Conservation (phyloP, 768 basidiomycete genomes). For the Phylloporus rhodoxanthus region DNA sequence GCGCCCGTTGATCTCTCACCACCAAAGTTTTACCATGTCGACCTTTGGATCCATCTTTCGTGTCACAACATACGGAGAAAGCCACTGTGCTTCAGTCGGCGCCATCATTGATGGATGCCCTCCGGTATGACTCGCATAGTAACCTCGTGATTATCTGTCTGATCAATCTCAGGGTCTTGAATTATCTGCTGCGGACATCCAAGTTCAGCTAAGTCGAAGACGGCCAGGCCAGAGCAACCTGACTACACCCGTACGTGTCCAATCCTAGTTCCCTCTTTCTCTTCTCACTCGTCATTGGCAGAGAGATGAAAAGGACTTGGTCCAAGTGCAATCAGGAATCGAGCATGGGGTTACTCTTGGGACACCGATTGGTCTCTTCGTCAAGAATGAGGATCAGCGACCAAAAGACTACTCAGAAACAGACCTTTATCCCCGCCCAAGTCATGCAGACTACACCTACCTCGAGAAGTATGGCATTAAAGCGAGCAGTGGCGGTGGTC, state of each 20-base stretch:
- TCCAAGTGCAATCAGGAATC: constrained; percentile 87
- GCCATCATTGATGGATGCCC: constrained; percentile 98
- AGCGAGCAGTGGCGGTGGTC: constrained; percentile 93
- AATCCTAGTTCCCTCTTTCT: not conserved
- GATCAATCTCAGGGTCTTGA: constrained; percentile 61
- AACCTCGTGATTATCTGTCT: constrained; percentile 9
- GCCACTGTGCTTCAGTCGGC: constrained; percentile 94
- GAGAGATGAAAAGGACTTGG: constrained; percentile 94
- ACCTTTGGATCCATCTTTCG: constrained; percentile 88
- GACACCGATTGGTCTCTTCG: constrained; percentile 94
- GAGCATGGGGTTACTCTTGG: constrained; percentile 95
- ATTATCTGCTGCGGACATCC: constrained; percentile 78
- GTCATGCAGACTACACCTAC: constrained; percentile 97
- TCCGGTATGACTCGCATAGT: constrained; percentile 60
- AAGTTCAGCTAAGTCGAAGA: constrained; percentile 83
- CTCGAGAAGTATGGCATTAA: constrained; percentile 96
- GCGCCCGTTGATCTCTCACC: constrained; percentile 12
- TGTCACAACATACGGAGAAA: constrained; percentile 97
- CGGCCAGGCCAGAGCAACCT: constrained; percentile 95
- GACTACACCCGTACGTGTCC: constrained; percentile 78
- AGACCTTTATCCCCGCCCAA: constrained; percentile 93
- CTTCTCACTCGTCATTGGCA: constrained; percentile 29
- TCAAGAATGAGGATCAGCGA: constrained; percentile 96
- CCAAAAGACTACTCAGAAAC: constrained; percentile 99
- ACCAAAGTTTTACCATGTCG: constrained; percentile 56